Percentiles rank a stretch among this genome's conserved stretches.
Conservation (phyloP, 2,329 filamentous ascomycete species). For the Laburnicola sp. region DNA sequence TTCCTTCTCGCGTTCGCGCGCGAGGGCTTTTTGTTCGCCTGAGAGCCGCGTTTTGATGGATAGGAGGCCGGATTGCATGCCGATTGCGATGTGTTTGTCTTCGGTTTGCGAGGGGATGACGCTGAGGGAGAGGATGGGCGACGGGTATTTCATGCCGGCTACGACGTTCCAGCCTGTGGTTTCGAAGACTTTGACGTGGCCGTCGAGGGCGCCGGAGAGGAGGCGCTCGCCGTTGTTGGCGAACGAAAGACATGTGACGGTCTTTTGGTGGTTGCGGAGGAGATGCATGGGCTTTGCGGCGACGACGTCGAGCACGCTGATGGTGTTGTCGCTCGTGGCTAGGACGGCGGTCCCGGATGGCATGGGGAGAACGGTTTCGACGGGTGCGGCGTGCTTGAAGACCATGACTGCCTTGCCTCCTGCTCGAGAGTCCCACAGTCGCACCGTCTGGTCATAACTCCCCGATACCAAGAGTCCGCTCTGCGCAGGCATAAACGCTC, state of each 20-base stretch:
- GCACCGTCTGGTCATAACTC: conserved; percentile 91
- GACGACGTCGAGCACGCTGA: conserved; percentile 89
- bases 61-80: conserved; percentile 91
- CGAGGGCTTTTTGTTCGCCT: conserved; percentile 75
- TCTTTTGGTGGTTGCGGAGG: conserved; percentile 96
- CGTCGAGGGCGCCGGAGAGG: conserved; percentile 86
- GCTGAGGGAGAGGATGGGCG: conserved; percentile 81
- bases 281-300: conserved; percentile 85
- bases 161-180: conserved; percentile 95
- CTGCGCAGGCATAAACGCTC: conserved; percentile 79
- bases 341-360: conserved; percentile 84
- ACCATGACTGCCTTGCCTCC: conserved; percentile 73
- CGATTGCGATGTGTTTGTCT: conserved; percentile 92
- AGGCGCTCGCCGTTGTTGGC: conserved; percentile 80
- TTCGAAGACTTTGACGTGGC: conserved; percentile 96
- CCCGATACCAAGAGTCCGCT: conserved; percentile 77
- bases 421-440: conserved; percentile 87
- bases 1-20: conserved; percentile 76
- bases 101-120: conserved; percentile 72
- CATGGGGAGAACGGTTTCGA: conserved; percentile 87
- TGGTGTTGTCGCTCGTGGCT: conserved; percentile 80
- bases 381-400: conserved; percentile 88
- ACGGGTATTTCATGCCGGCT: conserved; percentile 89
- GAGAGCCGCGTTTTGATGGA: conserved; percentile 87
- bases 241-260: conserved; percentile 82